phyloP scores from a whole-genome alignment of 208 protist genomes.

The Wallacemonas rigidus region DNA sequence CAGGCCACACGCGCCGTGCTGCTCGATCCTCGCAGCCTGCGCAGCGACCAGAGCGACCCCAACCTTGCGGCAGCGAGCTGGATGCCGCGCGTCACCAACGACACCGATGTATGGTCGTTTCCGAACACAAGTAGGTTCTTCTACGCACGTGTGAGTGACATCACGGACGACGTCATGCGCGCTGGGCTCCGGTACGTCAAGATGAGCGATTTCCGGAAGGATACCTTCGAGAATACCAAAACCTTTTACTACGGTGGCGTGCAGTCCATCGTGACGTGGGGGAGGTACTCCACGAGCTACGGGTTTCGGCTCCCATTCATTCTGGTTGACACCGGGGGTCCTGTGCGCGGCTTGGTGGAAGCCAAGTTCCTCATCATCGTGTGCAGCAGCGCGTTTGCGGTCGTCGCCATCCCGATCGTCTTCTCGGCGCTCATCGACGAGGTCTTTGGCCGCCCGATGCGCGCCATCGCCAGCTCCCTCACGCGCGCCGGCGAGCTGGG shows the following conservation, averaged over 20 bases:
- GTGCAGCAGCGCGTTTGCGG: neutral
- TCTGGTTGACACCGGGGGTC: neutral
- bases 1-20: neutral
- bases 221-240: neutral
- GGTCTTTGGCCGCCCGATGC: neutral
- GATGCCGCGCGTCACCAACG: neutral
- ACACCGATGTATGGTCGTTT: neutral
- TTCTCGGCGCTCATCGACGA: neutral
- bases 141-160: neutral
- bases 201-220: neutral
- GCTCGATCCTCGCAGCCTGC: constrained; percentile 2
- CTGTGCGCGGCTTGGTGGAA: neutral
- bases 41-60: neutral
- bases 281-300: neutral
- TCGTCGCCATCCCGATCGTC: neutral
- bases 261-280: neutral
- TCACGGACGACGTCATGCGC: constrained; percentile 27
- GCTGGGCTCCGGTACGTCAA: constrained; percentile 22
- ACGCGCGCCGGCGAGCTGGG: constrained; percentile 4
- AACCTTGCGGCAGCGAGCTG: constrained; percentile 1
- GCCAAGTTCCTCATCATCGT: neutral
- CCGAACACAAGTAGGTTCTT: neutral
- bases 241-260: neutral
- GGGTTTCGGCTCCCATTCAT: neutral
- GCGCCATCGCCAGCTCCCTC: neutral